Conservation (phyloP, 768 basidiomycete genomes). For the Saitozyma sp. region DNA sequence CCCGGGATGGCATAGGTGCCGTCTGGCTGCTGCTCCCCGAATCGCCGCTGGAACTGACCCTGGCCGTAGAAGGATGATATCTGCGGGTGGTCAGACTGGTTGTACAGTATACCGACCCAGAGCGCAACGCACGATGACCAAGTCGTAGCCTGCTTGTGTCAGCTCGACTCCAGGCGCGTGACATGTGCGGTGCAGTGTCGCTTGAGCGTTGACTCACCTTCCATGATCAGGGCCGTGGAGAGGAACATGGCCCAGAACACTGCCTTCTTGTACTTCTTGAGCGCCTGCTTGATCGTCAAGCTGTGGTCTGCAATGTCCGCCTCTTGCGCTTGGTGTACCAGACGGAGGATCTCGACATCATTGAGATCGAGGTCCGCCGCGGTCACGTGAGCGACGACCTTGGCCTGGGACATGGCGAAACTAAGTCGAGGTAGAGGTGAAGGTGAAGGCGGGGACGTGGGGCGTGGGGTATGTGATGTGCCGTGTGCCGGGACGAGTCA, state of each 20-base stretch:
- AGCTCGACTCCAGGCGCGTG: too few relatives aligned
- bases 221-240: slow-evolving; percentile 27
- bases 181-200: too few relatives aligned
- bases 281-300: slow-evolving; percentile 28
- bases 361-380: slow-evolving; percentile 4
- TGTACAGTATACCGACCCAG: background rate
- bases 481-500: too few relatives aligned
- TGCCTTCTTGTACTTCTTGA: slow-evolving; percentile 43
- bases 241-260: slow-evolving; percentile 24
- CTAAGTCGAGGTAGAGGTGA: too few relatives aligned
- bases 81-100: background rate
- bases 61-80: slow-evolving; percentile 36
- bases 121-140: slow-evolving; percentile 11
- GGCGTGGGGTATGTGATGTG: too few relatives aligned
- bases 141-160: slow-evolving; percentile 12
- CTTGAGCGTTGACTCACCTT: slow-evolving; percentile 3
- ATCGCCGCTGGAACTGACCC: slow-evolving; percentile 25
- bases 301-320: slow-evolving; percentile 5
- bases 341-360: background rate
- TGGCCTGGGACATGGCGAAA: background rate
- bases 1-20: slow-evolving; percentile 15
- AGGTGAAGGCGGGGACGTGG: too few relatives aligned
- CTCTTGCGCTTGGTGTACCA: slow-evolving; percentile 6
- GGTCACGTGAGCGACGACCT: background rate
- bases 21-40: slow-evolving; percentile 8